phyloP scores from a whole-genome alignment of 2,329 filamentous ascomycete species.

The Dactylellina cionopaga region DNA sequence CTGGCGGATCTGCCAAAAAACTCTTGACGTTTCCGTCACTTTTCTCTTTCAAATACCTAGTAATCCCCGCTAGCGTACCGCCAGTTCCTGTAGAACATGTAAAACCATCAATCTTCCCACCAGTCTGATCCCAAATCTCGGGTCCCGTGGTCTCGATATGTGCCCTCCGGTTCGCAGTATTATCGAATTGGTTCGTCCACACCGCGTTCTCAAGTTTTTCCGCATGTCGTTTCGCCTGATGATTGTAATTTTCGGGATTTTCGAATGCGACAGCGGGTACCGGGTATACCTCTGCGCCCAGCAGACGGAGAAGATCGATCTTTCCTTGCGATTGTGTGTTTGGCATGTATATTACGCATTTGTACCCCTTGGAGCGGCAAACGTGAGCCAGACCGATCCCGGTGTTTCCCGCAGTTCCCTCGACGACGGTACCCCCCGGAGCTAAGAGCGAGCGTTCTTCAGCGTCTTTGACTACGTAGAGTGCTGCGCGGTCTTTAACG shows the following conservation, averaged over 20 bases:
- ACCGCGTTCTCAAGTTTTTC: slow-evolving; percentile 77
- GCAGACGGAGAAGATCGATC: slow-evolving; percentile 87
- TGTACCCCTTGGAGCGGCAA: slow-evolving; percentile 89
- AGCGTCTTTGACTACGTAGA: slow-evolving; percentile 92
- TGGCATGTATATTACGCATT: slow-evolving; percentile 98
- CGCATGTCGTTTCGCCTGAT: slow-evolving; percentile 91
- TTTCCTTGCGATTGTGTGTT: slow-evolving; percentile 98
- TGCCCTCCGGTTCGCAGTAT: slow-evolving; percentile 88
- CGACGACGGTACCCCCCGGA: slow-evolving; percentile 91
- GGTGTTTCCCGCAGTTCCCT: slow-evolving; percentile 97
- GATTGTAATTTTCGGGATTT: slow-evolving; percentile 96
- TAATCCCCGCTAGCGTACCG: slow-evolving; percentile 88
- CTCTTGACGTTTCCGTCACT: slow-evolving; percentile 81
- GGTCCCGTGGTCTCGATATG: slow-evolving; percentile 97
- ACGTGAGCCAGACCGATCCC: slow-evolving; percentile 98
- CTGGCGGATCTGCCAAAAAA: slow-evolving; percentile 92
- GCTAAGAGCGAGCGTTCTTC: slow-evolving; percentile 85
- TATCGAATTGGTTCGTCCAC: slow-evolving; percentile 99
- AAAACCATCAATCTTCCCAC: slow-evolving; percentile 87
- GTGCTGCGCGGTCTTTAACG: slow-evolving; percentile 93
- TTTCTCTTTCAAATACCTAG: slow-evolving; percentile 85
- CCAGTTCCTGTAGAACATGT: slow-evolving; percentile 94
- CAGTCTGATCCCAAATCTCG: slow-evolving; percentile 95
- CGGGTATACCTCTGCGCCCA: slow-evolving; percentile 94
- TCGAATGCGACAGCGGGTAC: slow-evolving; percentile 96